These are phyloP conservation scores for Rubroboletus pulcherrimus DNA, from an alignment of 768 basidiomycete species.

Conservation along the genomic window DNA sequence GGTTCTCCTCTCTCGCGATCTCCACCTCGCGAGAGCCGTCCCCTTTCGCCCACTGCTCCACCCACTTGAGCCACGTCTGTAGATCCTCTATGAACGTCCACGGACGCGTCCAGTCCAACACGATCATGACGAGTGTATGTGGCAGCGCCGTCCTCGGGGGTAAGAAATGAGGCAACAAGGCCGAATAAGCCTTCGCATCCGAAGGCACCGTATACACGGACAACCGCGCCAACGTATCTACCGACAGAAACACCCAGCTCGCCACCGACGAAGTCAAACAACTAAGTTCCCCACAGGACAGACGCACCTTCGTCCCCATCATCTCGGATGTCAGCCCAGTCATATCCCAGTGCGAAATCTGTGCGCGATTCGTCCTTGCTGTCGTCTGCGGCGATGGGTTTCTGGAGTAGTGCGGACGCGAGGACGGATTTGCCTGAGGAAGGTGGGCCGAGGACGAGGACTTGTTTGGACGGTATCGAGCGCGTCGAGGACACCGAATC, in stretches of 20 bases:
- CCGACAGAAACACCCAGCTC: neutral
- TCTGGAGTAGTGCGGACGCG: slow-evolving; percentile 68
- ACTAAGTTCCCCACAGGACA: neutral
- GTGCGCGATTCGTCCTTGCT: slow-evolving; percentile 54
- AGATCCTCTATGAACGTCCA: slow-evolving; percentile 89
- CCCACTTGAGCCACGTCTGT: slow-evolving; percentile 79
- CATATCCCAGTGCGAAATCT: slow-evolving; percentile 89
- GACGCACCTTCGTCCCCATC: slow-evolving; percentile 89
- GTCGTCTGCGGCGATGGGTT: slow-evolving; percentile 49
- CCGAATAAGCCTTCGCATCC: slow-evolving; percentile 62
- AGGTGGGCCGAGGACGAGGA: slow-evolving; percentile 79
- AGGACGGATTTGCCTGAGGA: slow-evolving; percentile 76
- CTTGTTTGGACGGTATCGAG: slow-evolving; percentile 81
- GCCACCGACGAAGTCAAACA: neutral
- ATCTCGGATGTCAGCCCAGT: slow-evolving; percentile 86
- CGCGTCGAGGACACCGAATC: slow-evolving; percentile 81
- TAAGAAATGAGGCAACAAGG: slow-evolving; percentile 73
- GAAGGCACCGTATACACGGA: slow-evolving; percentile 92
- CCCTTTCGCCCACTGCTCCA: slow-evolving; percentile 75
- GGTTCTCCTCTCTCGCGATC: slow-evolving; percentile 73
- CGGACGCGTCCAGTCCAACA: slow-evolving; percentile 93
- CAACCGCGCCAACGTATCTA: slow-evolving; percentile 84
- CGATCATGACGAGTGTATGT: slow-evolving; percentile 77
- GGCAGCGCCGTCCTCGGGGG: slow-evolving; percentile 64
- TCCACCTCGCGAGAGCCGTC: slow-evolving; percentile 67